Base-by-base conservation (phyloP, 1,284 basidiomycete genomes). In the Meira nashicola region DNA sequence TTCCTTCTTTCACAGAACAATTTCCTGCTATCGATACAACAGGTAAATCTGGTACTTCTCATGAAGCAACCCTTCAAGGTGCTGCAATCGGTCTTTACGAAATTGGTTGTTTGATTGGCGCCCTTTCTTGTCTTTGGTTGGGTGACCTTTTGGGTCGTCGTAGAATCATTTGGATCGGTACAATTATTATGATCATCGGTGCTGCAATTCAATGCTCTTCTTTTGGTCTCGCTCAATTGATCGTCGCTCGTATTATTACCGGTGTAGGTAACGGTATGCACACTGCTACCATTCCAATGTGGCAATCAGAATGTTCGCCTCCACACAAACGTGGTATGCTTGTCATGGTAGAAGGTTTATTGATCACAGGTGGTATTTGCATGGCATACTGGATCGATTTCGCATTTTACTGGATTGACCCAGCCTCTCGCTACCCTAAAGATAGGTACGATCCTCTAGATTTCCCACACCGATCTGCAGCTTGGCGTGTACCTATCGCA, bases 261-360 rank as follows among this genome's bases (percentile, higher is more conserved):
- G 74, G 74, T 15, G 69, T 77, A 21, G 74, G 74, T 7, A 77
- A 77, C 59, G 74, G 74, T 8, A 75, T 76, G 66, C 71, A 77
- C 59, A 77, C 74, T 1, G 70, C 74, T 1, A 76, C 74, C n/a
- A 77, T 77, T 33, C 74, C 74, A 2, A 69, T 73, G 23, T 77
- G 74, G 74, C 74, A 77, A 55, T 60, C 58, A 39, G 74, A 77
- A 49, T 74, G 71, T 58, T 71, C 73, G 11, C 71, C 71, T 2
- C 72, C 74, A 17, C 73, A 77, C 59, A 68, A 64, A 53, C 67
- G 74, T 55, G 74, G 74, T 21, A 73, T 73, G 67, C 66, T 77
- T 6, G 72, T 77, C 58, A 76, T 77, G 71, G 60, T 77, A 37
- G 74, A 74, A 44, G 74, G 74, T 49, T 65, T 70, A 15, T 66